Percentiles rank a stretch among this genome's conserved stretches.
Evolutionary conservation across 768 basidiomycete species (phyloP).

Genomic region (Termitomyces sp.): DNA sequence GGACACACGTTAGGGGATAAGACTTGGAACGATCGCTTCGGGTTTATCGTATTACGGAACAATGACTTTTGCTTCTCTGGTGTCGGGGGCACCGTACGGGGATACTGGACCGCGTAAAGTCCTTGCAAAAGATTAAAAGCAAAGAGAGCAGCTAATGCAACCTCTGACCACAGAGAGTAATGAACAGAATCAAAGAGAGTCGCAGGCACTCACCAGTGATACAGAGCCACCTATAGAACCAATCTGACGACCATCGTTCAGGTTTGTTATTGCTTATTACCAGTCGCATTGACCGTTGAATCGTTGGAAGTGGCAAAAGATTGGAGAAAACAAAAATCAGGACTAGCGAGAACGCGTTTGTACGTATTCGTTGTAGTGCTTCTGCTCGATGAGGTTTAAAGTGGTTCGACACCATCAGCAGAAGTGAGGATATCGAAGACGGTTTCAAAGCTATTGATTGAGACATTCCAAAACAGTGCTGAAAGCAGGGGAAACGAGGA

Average conservation of each 20-base stretch:
- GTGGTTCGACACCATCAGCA: conserved; percentile 21
- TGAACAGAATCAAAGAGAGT: background rate
- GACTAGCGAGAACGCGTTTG: conserved; percentile 31
- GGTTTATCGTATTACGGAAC: conserved; percentile 21
- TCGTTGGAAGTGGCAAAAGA: conserved; percentile 34
- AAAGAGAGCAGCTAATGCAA: conserved; percentile 25
- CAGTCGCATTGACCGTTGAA: conserved; percentile 27
- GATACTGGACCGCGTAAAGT: conserved; percentile 36
- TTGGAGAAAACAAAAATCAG: conserved; percentile 29
- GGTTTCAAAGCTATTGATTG: background rate
- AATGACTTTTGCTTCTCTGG: conserved; percentile 24
- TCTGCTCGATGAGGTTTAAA: conserved; percentile 42
- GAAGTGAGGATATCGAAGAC: conserved; percentile 12
- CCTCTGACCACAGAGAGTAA: conserved; percentile 23
- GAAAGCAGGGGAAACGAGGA: background rate
- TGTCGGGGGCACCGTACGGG: conserved; percentile 31
- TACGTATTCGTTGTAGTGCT: conserved; percentile 36
- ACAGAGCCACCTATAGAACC: conserved; percentile 33
- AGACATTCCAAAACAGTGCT: background rate
- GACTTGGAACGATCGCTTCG: conserved; percentile 30
- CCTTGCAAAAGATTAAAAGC: conserved; percentile 36
- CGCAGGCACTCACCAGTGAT: conserved; percentile 27
- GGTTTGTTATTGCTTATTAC: conserved; percentile 17
- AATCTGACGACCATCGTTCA: conserved; percentile 28
- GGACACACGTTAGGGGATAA: conserved; percentile 36